Evolutionary conservation across 2,329 filamentous ascomycete species (phyloP).

Genomic region (Sporothrix protearum): DNA sequence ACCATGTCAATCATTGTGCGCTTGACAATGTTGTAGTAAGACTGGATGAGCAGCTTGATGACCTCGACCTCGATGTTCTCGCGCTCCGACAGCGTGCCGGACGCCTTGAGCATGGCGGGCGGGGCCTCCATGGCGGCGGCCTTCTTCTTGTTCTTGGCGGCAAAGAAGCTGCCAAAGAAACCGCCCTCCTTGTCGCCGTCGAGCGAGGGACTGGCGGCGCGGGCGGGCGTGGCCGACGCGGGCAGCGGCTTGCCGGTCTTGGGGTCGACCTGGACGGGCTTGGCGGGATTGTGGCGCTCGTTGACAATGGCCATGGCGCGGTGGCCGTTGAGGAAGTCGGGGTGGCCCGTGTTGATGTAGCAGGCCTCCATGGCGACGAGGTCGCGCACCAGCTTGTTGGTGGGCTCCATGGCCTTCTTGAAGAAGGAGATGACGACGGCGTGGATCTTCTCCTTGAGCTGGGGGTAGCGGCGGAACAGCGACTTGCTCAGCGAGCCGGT

Average conservation of each 20-base stretch:
- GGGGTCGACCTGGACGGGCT: conserved; percentile 92
- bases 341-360: conserved; percentile 98
- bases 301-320: conserved; percentile 98
- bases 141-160: conserved; percentile 99
- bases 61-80: conserved; percentile 96
- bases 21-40: conserved; percentile 97
- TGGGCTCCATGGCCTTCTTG: conserved; percentile 97
- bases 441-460: conserved; percentile 95
- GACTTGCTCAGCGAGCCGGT: conserved; percentile 84
- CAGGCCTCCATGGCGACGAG: conserved; percentile 92
- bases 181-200: conserved; percentile 60
- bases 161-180: conserved; percentile 98
- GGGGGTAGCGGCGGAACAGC: conserved; percentile 88
- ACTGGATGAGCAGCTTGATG: conserved; percentile 94
- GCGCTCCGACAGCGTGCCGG: conserved; percentile 86
- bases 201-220: conserved; percentile 72
- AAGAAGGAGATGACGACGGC: conserved; percentile 89
- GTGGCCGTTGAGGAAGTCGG: conserved; percentile 95
- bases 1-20: conserved; percentile 99
- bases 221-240: conserved; percentile 57
- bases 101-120: conserved; percentile 88
- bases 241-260: conserved; percentile 96
- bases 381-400: conserved; percentile 93
- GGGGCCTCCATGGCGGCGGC: conserved; percentile 99
- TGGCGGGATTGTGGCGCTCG: conserved; percentile 75